Evolutionary conservation across 2,329 filamentous ascomycete genomes (phyloP), one percentile per base, ranked within the genome.

Genomic region (Penicillium palitans): DNA sequence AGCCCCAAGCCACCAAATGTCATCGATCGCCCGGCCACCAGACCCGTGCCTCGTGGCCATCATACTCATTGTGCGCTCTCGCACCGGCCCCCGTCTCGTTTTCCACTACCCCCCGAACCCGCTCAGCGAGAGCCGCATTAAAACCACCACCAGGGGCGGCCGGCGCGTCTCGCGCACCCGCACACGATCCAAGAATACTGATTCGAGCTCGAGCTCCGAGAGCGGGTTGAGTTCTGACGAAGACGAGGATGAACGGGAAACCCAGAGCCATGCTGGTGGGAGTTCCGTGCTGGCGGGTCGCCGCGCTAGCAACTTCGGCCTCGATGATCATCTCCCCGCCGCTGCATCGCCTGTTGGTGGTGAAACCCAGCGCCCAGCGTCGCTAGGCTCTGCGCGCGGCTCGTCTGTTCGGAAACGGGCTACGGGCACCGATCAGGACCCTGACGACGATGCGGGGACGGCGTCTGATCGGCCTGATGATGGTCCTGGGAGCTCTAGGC

Each of bases 51-150:
- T 87, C 48, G 74, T 93, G 52, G 90, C 87, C 42, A 85, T 93
- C 57, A 85, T 90, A 52, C 83, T 93, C 40, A 85, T 92, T 64
- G 86, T 90, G 68, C 84, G 89, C 64, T 90, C 89, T 35, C 86
- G 89, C 64, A 89, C 90, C 66, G 91, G 91, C 17, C 90, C 91
- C 29, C 86, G 87, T 63, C 89, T 95, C 68, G 89, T 95, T 68
- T 96, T 93, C 74, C 90, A 96, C 75, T 95, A 95, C 70, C 91
- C 91, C n/a, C 83, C 87, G 66, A 76, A 79, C 68, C 74, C 80
- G 63, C 74, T 78, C 57, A 72, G 72, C 63, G 74, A 76, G 55
- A 74, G 71, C 60, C 68, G 69, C 35, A 65, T 75, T 40, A 70
- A 75, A 56, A 67, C 73, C 35, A 70, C 70, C 37, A 68, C 68